Percentiles rank a stretch among this genome's conserved stretches.
phyloP scores from a whole-genome alignment of 1,284 basidiomycete genomes.

The Trichosporon coremiiforme region DNA sequence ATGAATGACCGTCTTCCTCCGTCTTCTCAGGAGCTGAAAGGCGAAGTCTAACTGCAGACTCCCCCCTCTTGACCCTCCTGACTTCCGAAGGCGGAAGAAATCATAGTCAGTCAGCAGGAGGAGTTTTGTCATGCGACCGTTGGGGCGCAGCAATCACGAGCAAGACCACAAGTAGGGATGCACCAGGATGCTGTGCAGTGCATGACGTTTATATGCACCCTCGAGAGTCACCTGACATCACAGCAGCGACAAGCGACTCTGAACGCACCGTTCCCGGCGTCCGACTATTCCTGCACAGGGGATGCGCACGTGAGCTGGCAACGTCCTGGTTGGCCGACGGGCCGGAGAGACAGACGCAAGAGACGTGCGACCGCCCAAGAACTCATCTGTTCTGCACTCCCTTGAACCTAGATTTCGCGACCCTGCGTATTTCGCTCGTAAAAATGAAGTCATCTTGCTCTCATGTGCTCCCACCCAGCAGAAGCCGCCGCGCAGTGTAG shows the following conservation, averaged over 20 bases:
- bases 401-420: background rate
- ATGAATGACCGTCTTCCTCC: too few relatives aligned
- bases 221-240: slow-evolving; percentile 1
- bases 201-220: background rate
- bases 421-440: background rate
- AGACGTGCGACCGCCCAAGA: background rate
- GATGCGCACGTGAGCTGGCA: background rate
- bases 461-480: background rate
- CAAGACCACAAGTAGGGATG: too few relatives aligned
- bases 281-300: background rate
- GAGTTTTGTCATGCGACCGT: background rate
- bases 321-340: too few relatives aligned
- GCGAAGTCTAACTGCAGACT: too few relatives aligned
- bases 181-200: background rate
- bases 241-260: background rate
- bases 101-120: too few relatives aligned
- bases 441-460: background rate
- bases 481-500: background rate
- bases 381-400: background rate
- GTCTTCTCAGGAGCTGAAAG: too few relatives aligned
- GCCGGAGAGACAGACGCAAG: too few relatives aligned
- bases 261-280: background rate
- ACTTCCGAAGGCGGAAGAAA: too few relatives aligned
- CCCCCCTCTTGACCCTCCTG: too few relatives aligned
- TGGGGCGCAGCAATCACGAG: too few relatives aligned